Evolutionary conservation across 345 rosid genomes (phyloP), one percentile per base, ranked within the genome.

Genomic region (Geranium rotundifolium): DNA sequence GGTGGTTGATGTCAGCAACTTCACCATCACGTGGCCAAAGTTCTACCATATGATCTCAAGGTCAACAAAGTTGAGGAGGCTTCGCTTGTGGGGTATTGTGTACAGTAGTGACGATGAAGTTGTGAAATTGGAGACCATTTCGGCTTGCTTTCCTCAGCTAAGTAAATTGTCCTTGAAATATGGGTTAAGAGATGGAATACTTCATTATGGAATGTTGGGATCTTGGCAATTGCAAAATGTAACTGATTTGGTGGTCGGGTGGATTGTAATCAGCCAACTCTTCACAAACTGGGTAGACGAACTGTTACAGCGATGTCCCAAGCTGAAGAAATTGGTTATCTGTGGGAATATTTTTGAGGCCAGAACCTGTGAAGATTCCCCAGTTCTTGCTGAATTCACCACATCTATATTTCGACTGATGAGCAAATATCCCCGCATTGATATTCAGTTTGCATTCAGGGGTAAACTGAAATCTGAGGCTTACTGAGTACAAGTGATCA

Each of bases 1-100:
- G 70, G 73, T 91, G 37, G 3, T 31, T 31, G 37, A 31, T 31
- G 37, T 31, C 37, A 6, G 14, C 50, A 80, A 79, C 76, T 84
- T 84, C 79, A 79, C 90, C 19, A 85, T 84, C 69, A 65, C 80
- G 4, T 84, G 92, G 90, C 81, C 91, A 58, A 87, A 79, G 72
- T 87, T 91, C 77, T 81, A 74, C 60, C 89, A 87, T 61, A 77
- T 89, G 87, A 84, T 91, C 56, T 84, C 89, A 8, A 81, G 79
- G 71, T 85, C 93, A 46, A 83, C 83, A 29, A 87, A 81, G 29
- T 67, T 91, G 66, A 80, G 66, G 77, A 85, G 71, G 73, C 98
- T 91, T 54, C 79, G 89, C 14, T 82, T 91, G 57, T 91, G 96
- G 96, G 83, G 89, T 18, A 85, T 89, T 39, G 70, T 77, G 16